These are phyloP conservation scores for Sechiopsis laciniata DNA, from an alignment of 306 rosid species.

Conservation along the genomic window DNA sequence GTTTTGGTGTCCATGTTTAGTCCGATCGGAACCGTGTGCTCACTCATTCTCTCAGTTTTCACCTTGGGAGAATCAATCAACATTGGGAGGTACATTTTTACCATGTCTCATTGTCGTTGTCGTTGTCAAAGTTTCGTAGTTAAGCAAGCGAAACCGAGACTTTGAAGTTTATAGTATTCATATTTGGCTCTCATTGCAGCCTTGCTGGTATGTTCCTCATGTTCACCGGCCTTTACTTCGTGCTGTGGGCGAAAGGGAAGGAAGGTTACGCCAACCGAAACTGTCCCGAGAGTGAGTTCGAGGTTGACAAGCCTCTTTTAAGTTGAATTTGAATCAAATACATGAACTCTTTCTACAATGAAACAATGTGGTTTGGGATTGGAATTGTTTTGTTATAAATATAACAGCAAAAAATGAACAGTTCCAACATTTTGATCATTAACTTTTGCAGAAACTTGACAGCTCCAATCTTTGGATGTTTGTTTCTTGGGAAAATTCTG, in stretches of 20 bases:
- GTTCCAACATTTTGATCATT: conserved; percentile 19
- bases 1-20: conserved; percentile 76
- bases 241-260: conserved; percentile 88
- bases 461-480: conserved; percentile 16
- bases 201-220: conserved; percentile 72
- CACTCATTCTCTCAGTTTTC: conserved; percentile 50
- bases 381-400: conserved; percentile 2
- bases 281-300: conserved; percentile 46
- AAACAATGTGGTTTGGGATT: background rate
- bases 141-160: background rate
- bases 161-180: background rate
- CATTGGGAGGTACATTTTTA: conserved; percentile 50
- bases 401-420: conserved; percentile 1
- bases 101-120: background rate
- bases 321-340: conserved; percentile 29
- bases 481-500: conserved; percentile 16
- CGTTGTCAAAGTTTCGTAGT: background rate
- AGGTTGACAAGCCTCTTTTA: conserved; percentile 62
- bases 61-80: conserved; percentile 46
- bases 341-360: background rate
- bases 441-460: conserved; percentile 18
- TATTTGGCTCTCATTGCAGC: conserved; percentile 37
- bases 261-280: conserved; percentile 38
- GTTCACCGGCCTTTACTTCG: conserved; percentile 81
- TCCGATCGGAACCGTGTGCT: conserved; percentile 69